Base-by-base conservation (phyloP, 2,329 filamentous ascomycete species). In the Microsporum audouinii region DNA sequence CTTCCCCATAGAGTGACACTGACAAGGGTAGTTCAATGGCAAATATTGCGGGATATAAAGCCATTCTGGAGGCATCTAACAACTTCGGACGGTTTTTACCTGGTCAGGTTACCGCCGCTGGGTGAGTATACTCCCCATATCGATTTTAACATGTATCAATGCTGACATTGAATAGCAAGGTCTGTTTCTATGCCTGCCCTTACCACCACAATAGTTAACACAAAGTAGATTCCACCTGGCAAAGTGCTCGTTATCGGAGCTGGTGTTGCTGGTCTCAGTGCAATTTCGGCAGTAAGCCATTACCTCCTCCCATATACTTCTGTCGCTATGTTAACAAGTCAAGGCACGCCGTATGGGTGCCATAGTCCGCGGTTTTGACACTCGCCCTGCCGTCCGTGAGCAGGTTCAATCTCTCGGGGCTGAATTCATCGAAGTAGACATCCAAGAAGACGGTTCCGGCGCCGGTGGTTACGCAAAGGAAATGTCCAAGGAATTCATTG, bases 401-500 rank as follows among this genome's bases (percentile, higher is more conserved):
- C 91, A 95, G 75, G 89, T 96, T 1, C 88, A 95, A 71, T 95
- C 89, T 3, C 82, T 95, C 0, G 91, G 91, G 31, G 91, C 90
- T 17, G 91, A 95, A 69, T 95, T 95, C 68, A 83, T 95, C 66
- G 89, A 95, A 73, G 90, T 95, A 27, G 87, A 89, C 12, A 79
- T 95, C 27, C 73, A 92, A 66, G 91, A 96, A 74, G 89, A 94
- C 63, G 91, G 91, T 1, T 85, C 87, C 10, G 90, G 89, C 1
- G 85, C 88, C 6, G 90, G 91, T 33, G 91, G 91, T 14, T 96
- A 96, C 69, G 89, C 89, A 59, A 95, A 95, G 70, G 89, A 91
- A 70, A 95, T 95, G 90, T 94, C 89, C 60, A 91, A 92, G 69
- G 90, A 92, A 66, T 96, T 95, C 69, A 90, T 94, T 71, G 89